Evolutionary conservation across 306 rosid species (phyloP), one percentile per base, ranked within the genome.

Genomic region (Sindora glabra): DNA sequence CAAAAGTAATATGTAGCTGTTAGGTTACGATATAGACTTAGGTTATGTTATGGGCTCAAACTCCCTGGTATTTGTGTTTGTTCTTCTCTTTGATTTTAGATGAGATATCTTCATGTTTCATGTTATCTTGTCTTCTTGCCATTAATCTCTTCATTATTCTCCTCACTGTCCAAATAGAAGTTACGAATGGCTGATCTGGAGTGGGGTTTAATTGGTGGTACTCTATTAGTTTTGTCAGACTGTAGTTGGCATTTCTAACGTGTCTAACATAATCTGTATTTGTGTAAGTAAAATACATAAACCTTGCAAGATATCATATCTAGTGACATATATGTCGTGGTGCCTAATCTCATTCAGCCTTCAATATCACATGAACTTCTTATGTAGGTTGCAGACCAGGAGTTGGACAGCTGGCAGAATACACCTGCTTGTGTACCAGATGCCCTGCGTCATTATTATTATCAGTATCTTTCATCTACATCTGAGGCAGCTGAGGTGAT

Each of bases 361-460:
- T 36, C 61, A 53, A 60, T 72, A 73, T 68, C 42, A 2, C 69
- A 54, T 10, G 8, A 68, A 30, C 14, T 54, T 48, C 68, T 51
- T 25, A 32, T 74, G 62, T 79, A 92, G 99, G 95, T 92, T 60
- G 55, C 94, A 49, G 96, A 82, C 62, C 96, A 92, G 77, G 67
- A 89, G 69, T 77, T 92, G 76, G 95, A 89, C 63, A 72, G 64
- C 73, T 89, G 96, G 96, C 85, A 86, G 72, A 77, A 76, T 48
- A 70, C 94, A 59, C 85, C 96, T 37, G 96, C 99, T 56, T 79
- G 81, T 55, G 99, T 92, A 48, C 86, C 95, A 41, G 99, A 92
- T 84, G 96, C 99, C 57, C 65, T 92, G 73, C 94, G 99, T 41
- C 96, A 92, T 82, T 92, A 92, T 66, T 92, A 92, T 76, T 89